These are phyloP conservation scores for Chlorella sp. DNA, from an alignment of 139 green algal genomes.

Conservation along the genomic window DNA sequence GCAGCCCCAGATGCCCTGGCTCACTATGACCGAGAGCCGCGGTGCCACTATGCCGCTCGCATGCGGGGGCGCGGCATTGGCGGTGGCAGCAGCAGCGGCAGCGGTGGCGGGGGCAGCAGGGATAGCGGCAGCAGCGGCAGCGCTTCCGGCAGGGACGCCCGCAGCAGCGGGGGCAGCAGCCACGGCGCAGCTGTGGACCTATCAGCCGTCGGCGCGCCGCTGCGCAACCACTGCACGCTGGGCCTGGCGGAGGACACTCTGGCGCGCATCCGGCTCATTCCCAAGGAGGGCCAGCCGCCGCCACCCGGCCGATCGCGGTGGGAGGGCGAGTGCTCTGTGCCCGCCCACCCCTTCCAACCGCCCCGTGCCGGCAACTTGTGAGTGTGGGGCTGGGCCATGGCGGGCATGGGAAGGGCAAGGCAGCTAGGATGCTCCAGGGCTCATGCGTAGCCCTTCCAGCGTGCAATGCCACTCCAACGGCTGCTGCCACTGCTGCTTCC, in stretches of 20 bases:
- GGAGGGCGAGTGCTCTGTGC: not conserved
- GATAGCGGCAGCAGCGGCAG: too few relatives aligned
- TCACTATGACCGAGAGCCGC: not conserved
- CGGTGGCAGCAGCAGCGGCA: too few relatives aligned
- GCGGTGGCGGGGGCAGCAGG: too few relatives aligned
- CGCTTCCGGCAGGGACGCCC: too few relatives aligned
- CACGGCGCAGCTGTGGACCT: too few relatives aligned
- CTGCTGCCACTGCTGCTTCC: too few relatives aligned
- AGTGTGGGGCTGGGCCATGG: not conserved
- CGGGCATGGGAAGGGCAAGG: too few relatives aligned
- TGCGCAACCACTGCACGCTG: conserved; percentile 2
- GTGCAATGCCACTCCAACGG: too few relatives aligned
- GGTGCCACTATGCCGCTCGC: not conserved
- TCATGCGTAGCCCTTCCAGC: too few relatives aligned
- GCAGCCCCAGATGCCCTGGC: not conserved
- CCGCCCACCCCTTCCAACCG: not conserved
- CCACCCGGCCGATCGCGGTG: not conserved
- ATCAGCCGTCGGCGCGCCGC: not conserved
- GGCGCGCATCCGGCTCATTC: not conserved
- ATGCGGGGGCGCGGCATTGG: not conserved
- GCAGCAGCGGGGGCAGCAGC: too few relatives aligned
- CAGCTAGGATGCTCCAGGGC: too few relatives aligned
- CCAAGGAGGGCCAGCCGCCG: not conserved
- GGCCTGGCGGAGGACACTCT: not conserved
- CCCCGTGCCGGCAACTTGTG: conserved; percentile 3